Base-by-base conservation (phyloP, 2,329 filamentous ascomycete species). In the Alternaria sp. region DNA sequence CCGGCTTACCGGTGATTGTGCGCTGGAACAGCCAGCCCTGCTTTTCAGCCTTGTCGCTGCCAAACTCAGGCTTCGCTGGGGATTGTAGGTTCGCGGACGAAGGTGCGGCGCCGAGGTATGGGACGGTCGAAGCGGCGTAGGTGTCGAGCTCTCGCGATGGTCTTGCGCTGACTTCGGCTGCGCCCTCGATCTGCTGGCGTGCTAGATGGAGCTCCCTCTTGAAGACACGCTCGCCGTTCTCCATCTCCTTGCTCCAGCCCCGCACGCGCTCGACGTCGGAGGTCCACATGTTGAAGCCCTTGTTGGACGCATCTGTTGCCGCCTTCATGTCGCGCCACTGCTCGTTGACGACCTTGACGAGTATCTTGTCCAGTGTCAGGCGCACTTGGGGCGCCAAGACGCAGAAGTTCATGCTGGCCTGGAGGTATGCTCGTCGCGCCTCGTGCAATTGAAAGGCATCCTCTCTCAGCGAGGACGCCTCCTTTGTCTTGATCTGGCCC, bases 401-500 rank as follows among this genome's bases (percentile, higher is more conserved):
- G 73, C 93, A 97, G 77, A 94, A 98, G 79, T 99, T 96, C 88
- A 99, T 90, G 13, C 93, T 94, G 1, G 94, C 91, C 77, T 93
- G 95, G 46, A 98, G 85, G 78, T 99, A 99, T 30, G 90, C 88
- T 75, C 96, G 96, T 62, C 95, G 89, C 23, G 93, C 92, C 83
- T 98, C 96, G 77, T 97, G 96, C 40, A 98, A 88, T 77, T 96
- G 90, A 74, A 99, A 99, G 0, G 96, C 96, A 80, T 99, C 96
- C 79, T 99, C 96, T 63, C 96, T 88, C 59, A 99, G 84, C 1
- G 93, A 88, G 0, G 93, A 97, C 0, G 95, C 88, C 80, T 99
- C 96, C 81, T 98, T 99, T 6, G 93, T 90, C 83, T 97, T 98
- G 68, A 90, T 91, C 80, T 97, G 93, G 4, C 87, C 85, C 6